Percentiles rank a stretch among this genome's conserved stretches.
These are phyloP conservation scores for Pleurotus cornucopiae DNA, from an alignment of 768 basidiomycete species.

Conservation along the genomic window DNA sequence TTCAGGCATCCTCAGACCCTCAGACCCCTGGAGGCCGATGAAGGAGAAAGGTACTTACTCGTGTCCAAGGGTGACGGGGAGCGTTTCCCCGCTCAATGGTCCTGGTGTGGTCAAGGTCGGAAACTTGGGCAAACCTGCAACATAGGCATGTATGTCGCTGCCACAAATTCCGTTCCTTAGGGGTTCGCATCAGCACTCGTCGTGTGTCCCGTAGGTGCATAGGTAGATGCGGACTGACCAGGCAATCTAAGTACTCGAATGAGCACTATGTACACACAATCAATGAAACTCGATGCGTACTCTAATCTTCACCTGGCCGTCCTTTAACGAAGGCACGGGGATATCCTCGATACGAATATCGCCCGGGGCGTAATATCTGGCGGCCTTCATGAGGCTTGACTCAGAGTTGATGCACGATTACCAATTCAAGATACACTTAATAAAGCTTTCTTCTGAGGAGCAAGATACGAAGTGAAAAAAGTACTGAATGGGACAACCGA, in stretches of 20 bases:
- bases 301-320: conserved; percentile 41
- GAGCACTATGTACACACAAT: conserved; percentile 2
- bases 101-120: neutral
- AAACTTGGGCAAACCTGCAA: conserved; percentile 1
- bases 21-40: neutral
- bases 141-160: conserved; percentile 5
- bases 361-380: conserved; percentile 38
- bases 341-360: conserved; percentile 41
- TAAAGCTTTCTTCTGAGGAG: no score
- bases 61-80: conserved; percentile 6
- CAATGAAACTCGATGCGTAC: conserved; percentile 16
- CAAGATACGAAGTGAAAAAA: no score
- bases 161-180: neutral
- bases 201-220: no score
- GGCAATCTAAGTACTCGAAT: conserved; percentile 16
- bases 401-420: no score
- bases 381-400: conserved; percentile 33
- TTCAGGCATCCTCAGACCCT: conserved; percentile 3
- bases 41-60: neutral
- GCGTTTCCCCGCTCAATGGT: conserved; percentile 3
- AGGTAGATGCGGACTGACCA: conserved; percentile 17
- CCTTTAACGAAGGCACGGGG: conserved; percentile 27
- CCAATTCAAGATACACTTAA: no score
- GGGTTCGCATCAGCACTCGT: no score
- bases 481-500: no score